Evolutionary conservation across 2,329 filamentous ascomycete species (phyloP).

Genomic region (Talaromyces sp.): DNA sequence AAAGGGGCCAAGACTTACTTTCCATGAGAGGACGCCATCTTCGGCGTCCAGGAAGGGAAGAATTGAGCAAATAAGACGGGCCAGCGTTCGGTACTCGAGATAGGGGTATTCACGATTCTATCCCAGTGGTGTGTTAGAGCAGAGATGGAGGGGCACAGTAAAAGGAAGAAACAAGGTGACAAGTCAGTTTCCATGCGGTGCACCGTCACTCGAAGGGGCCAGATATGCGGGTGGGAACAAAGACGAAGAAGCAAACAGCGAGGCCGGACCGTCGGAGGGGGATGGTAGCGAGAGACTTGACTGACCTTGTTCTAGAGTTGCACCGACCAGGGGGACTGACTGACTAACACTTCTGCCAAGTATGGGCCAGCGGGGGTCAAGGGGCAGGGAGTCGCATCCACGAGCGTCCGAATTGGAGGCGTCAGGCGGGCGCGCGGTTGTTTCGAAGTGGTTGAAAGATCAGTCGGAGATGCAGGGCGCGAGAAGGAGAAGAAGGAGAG

Average conservation of each 20-base stretch:
- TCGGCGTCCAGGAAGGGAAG: conserved; percentile 8
- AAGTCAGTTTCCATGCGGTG: not conserved
- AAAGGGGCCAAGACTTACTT: conserved; percentile 24
- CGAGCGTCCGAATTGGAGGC: not conserved
- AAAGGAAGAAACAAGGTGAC: not conserved
- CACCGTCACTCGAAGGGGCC: not conserved
- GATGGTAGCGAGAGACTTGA: not conserved
- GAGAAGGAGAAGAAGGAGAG: not conserved
- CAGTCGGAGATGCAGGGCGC: not conserved
- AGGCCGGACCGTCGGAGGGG: not conserved
- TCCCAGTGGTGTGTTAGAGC: not conserved
- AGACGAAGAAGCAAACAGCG: not conserved
- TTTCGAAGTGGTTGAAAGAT: not conserved
- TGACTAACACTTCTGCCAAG: not conserved
- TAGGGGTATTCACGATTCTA: not conserved
- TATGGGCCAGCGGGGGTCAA: not conserved
- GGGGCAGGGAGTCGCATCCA: not conserved
- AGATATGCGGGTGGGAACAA: not conserved
- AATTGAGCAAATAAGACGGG: not conserved
- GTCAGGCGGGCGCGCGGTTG: not conserved
- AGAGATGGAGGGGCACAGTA: not conserved
- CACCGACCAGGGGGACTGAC: not conserved
- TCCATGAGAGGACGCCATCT: conserved; percentile 28
- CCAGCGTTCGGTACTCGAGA: not conserved
- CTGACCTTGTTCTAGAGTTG: not conserved